Conservation (phyloP, 129 eudicot species). For the Heracleum sosnowskyi region DNA sequence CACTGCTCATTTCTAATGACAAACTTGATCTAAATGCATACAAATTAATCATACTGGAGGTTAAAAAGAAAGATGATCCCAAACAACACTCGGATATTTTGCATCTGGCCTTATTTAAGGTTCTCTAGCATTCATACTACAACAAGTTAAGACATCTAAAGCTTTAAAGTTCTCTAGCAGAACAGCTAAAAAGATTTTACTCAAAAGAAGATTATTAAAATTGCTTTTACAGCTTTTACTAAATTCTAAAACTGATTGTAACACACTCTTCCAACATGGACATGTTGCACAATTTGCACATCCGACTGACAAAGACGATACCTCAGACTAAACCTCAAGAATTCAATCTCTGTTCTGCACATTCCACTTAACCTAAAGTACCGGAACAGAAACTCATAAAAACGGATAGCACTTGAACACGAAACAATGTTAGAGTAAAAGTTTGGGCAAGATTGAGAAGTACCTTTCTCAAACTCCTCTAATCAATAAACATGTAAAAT, state of each 20-base stretch:
- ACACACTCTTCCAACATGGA: background rate
- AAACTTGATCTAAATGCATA: background rate
- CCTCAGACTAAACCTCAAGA: background rate
- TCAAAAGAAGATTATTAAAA: background rate
- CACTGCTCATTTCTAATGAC: background rate
- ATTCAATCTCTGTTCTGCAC: background rate
- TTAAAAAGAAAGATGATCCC: background rate
- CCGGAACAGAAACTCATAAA: background rate
- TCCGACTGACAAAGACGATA: background rate
- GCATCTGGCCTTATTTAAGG: background rate
- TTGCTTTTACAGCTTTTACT: background rate
- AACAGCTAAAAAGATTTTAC: background rate
- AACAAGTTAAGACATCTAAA: background rate
- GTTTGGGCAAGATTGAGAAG: background rate
- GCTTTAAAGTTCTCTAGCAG: background rate
- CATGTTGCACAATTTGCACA: background rate
- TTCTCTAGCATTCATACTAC: background rate
- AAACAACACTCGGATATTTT: background rate
- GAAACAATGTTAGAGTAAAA: too few relatives aligned
- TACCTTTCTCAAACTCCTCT: background rate
- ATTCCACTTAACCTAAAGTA: background rate
- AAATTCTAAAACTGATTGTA: background rate
- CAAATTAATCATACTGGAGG: background rate
- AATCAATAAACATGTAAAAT: background rate
- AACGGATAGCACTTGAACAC: background rate